These are phyloP conservation scores for Trypanosoma melophagium DNA, from an alignment of 208 protist species.

Conservation along the genomic window DNA sequence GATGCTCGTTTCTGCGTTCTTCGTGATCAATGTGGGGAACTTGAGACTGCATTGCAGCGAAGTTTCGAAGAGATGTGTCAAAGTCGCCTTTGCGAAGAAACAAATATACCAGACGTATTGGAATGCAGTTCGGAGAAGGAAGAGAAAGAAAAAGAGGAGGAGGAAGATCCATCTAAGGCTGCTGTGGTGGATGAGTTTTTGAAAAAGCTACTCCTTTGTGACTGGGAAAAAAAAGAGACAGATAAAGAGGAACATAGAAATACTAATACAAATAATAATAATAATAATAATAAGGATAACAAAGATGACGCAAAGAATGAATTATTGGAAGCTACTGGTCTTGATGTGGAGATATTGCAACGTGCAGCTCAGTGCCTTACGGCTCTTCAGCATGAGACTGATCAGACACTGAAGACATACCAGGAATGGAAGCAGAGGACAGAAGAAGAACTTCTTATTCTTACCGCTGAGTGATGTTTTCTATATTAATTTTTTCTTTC, in stretches of 20 bases:
- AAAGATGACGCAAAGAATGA: not conserved
- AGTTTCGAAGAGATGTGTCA: constrained; percentile 11
- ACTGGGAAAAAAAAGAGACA: not conserved
- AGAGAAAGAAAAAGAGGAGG: constrained; percentile 1
- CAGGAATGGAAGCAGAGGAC: constrained; percentile 2
- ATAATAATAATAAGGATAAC: not conserved
- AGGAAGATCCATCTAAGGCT: not conserved
- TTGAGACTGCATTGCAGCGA: constrained; percentile 11
- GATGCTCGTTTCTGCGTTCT: not conserved
- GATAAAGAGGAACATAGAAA: not conserved
- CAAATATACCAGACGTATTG: not conserved
- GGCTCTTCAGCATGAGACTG: not conserved
- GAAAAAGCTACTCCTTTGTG: constrained; percentile 8
- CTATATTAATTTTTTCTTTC: no score
- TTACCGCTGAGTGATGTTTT: constrained; percentile 4
- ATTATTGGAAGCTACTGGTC: constrained; percentile 1
- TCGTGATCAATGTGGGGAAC: not conserved
- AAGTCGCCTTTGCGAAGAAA: not conserved
- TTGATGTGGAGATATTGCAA: constrained; percentile 10
- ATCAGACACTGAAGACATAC: constrained; percentile 6
- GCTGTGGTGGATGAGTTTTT: constrained; percentile 5
- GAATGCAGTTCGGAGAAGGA: no score
- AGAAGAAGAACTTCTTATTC: constrained; percentile 19
- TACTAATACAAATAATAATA: not conserved
- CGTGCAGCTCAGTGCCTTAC: constrained; percentile 5